Conservation (phyloP, 768 basidiomycete genomes). For the Xerocomus spinulosus region DNA sequence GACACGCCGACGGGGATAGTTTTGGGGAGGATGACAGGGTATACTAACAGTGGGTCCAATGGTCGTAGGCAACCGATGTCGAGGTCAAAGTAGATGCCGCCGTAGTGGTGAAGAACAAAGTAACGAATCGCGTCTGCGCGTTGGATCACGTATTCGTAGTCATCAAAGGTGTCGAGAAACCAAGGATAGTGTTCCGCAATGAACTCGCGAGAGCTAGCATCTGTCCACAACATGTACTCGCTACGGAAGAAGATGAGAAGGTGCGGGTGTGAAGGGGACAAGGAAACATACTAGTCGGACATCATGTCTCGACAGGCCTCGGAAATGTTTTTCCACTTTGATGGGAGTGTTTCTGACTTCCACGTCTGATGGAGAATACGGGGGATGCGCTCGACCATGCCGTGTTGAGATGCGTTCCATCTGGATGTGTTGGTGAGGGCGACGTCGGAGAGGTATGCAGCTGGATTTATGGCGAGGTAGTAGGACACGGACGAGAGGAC, state of each 20-base stretch:
- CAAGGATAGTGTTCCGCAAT: conserved; percentile 84
- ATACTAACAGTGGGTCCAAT: conserved; percentile 79
- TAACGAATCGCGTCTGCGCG: conserved; percentile 98
- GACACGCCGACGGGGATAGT: conserved; percentile 97
- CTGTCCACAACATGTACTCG: conserved; percentile 97
- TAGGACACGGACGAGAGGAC: conserved; percentile 90
- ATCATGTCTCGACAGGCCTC: conserved; percentile 86
- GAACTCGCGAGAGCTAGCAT: conserved; percentile 84
- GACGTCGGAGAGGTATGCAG: conserved; percentile 74
- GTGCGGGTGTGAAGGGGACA: conserved; percentile 4
- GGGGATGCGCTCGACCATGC: conserved; percentile 72
- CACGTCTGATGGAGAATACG: conserved; percentile 97
- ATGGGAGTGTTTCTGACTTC: conserved; percentile 86
- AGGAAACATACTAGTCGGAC: conserved; percentile 83
- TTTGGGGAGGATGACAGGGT: conserved; percentile 86
- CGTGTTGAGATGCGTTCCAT: conserved; percentile 61
- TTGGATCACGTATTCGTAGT: conserved; percentile 87
- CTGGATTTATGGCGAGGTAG: conserved; percentile 76
- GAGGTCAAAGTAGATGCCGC: conserved; percentile 93
- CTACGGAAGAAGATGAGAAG: conserved; percentile 39
- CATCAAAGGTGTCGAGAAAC: conserved; percentile 92
- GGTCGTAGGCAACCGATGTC: conserved; percentile 91
- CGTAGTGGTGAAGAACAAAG: conserved; percentile 93
- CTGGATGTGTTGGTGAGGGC: conserved; percentile 57
- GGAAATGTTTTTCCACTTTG: conserved; percentile 75